These are phyloP conservation scores for Aureobasidium sp. DNA, from an alignment of 2,329 filamentous ascomycete genomes.

Conservation along the genomic window DNA sequence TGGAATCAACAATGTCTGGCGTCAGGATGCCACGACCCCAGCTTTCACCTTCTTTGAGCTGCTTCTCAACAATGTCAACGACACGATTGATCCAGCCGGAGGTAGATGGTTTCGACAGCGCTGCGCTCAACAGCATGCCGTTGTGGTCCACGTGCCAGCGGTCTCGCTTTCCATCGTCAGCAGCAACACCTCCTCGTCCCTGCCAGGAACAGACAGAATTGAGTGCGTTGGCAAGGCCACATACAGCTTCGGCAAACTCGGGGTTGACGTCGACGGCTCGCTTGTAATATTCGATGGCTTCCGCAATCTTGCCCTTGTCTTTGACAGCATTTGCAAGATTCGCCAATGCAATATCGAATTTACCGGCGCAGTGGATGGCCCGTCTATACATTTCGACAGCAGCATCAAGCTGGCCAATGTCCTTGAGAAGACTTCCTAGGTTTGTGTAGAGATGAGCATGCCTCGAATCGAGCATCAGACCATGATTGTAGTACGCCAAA, in stretches of 20 bases:
- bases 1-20: constrained; percentile 30
- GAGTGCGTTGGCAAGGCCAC: constrained; percentile 84
- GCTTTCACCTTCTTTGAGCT: constrained; percentile 72
- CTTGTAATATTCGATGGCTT: constrained; percentile 87
- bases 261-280: constrained; percentile 86
- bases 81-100: constrained; percentile 82
- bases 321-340: constrained; percentile 98
- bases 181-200: constrained; percentile 74
- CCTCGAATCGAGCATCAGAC: constrained; percentile 71
- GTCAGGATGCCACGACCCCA: constrained; percentile 71
- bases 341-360: constrained; percentile 91
- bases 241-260: constrained; percentile 93
- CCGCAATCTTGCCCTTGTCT: constrained; percentile 82
- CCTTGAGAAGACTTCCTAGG: constrained; percentile 86
- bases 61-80: constrained; percentile 79
- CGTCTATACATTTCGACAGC: constrained; percentile 97
- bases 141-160: constrained; percentile 86
- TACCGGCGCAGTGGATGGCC: constrained; percentile 83
- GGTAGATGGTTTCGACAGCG: constrained; percentile 49
- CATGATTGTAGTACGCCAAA: constrained; percentile 91
- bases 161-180: constrained; percentile 65
- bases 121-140: constrained; percentile 73
- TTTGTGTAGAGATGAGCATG: constrained; percentile 98
- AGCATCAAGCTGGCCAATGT: constrained; percentile 83
- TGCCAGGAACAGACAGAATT: constrained; percentile 96